Percentiles rank a stretch among this genome's conserved stretches.
These are phyloP conservation scores for Pholiota microspora DNA, from an alignment of 768 basidiomycete genomes.

Conservation along the genomic window DNA sequence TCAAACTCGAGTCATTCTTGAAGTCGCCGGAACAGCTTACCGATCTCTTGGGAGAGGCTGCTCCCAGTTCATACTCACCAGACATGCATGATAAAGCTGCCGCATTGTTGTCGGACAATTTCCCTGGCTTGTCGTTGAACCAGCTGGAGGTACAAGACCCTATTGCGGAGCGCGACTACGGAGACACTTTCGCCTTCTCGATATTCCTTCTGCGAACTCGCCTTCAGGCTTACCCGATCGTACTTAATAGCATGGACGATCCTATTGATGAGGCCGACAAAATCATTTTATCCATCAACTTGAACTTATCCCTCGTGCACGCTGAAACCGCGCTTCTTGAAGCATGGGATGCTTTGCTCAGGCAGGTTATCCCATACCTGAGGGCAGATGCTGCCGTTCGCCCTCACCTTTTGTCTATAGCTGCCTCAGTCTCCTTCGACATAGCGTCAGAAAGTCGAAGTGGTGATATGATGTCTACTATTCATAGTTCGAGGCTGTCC, in stretches of 20 bases:
- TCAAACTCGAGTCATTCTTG: conserved; percentile 53
- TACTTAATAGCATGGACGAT: conserved; percentile 38
- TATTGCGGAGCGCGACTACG: conserved; percentile 68
- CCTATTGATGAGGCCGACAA: conserved; percentile 50
- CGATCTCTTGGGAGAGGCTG: conserved; percentile 68
- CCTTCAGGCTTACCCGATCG: conserved; percentile 47
- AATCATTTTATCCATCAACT: conserved; percentile 71
- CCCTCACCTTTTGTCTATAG: conserved; percentile 52
- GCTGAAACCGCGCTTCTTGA: conserved; percentile 72
- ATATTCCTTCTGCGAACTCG: conserved; percentile 55
- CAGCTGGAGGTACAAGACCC: conserved; percentile 65
- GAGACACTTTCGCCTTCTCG: conserved; percentile 78
- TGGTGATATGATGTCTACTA: conserved; percentile 83
- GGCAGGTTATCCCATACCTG: conserved; percentile 61
- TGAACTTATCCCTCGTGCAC: conserved; percentile 84
- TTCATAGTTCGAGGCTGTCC: conserved; percentile 73
- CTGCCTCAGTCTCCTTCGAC: conserved; percentile 60
- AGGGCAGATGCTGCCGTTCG: conserved; percentile 59
- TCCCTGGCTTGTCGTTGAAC: conserved; percentile 61
- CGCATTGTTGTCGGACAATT: conserved; percentile 45
- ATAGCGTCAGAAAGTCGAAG: conserved; percentile 66
- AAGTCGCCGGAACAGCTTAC: conserved; percentile 60
- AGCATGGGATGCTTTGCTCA: conserved; percentile 75
- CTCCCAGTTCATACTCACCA: conserved; percentile 70
- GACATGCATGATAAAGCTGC: conserved; percentile 62